Evolutionary conservation across 108 stramenopile genomes (phyloP).

Genomic region (Cyclotella baltica): DNA sequence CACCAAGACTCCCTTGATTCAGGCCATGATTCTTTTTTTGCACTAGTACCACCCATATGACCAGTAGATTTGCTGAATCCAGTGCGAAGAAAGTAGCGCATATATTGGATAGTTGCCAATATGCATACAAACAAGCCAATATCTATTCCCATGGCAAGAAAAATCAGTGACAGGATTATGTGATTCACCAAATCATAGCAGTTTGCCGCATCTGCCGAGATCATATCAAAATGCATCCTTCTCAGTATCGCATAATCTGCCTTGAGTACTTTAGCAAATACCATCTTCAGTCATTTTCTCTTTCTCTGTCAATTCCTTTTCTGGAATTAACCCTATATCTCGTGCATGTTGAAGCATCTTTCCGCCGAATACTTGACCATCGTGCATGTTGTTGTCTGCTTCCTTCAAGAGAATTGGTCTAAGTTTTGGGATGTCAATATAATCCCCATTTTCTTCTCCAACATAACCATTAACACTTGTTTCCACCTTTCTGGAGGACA

Average conservation of each 20-base stretch:
- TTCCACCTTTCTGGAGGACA: not conserved
- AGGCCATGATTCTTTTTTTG: conserved; percentile 18
- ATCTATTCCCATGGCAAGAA: conserved; percentile 4
- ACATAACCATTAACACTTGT: not conserved
- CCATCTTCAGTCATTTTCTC: conserved; percentile 31
- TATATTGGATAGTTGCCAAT: conserved; percentile 13
- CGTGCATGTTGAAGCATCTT: conserved; percentile 11
- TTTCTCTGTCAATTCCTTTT: conserved; percentile 18
- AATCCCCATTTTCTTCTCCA: conserved; percentile 1
- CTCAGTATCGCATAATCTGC: conserved; percentile 10
- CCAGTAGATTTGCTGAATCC: conserved; percentile 29
- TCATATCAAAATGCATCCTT: not conserved
- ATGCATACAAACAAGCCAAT: not conserved
- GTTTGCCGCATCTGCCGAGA: conserved; percentile 13
- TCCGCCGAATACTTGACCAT: conserved; percentile 9
- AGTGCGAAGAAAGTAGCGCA: conserved; percentile 38
- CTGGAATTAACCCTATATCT: conserved; percentile 17
- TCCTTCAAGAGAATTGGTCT: not conserved
- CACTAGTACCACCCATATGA: not conserved
- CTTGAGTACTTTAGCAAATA: conserved; percentile 12
- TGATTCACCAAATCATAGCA: conserved; percentile 34
- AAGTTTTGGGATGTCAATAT: not conserved
- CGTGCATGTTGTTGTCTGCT: not conserved
- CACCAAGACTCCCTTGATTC: conserved; percentile 33
- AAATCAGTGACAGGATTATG: conserved; percentile 8